Conservation (phyloP, 148 eudicot species). For the Amaranthus cruentus region DNA sequence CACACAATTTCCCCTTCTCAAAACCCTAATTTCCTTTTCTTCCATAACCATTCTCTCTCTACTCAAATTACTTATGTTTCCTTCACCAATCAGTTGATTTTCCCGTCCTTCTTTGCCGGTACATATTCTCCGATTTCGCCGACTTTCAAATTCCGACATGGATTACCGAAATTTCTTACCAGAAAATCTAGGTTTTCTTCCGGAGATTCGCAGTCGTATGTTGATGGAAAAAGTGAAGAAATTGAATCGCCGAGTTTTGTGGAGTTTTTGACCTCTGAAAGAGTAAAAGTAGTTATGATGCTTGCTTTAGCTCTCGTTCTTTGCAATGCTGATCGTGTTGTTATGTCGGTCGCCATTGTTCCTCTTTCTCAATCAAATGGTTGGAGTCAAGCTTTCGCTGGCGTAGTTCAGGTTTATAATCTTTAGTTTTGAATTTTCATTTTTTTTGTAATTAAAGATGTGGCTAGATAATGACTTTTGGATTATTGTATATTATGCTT, state of each 20-base stretch:
- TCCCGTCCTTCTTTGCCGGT: neutral
- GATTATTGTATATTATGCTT: neutral
- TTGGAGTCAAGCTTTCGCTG: conserved; percentile 79
- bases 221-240: conserved; percentile 23
- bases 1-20: neutral
- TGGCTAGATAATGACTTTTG: too few relatives aligned
- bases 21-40: conserved; percentile 15
- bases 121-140: neutral
- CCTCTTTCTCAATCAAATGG: conserved; percentile 63
- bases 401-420: conserved; percentile 71
- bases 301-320: conserved; percentile 79
- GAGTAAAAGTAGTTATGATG: conserved; percentile 92
- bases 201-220: conserved; percentile 20
- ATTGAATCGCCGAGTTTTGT: conserved; percentile 34
- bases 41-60: neutral
- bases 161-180: neutral
- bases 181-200: conserved; percentile 27
- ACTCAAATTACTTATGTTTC: conserved; percentile 14
- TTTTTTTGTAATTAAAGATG: neutral
- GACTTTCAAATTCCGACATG: conserved; percentile 11
- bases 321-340: conserved; percentile 94
- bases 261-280: conserved; percentile 86
- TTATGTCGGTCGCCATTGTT: conserved; percentile 89
- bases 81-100: conserved; percentile 10
- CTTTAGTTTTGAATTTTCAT: neutral